A percentile compares a stretch with the other conserved stretches of the same genome.
Conservation (phyloP, 2,329 filamentous ascomycete genomes). For the Botrytis sinoallii region DNA sequence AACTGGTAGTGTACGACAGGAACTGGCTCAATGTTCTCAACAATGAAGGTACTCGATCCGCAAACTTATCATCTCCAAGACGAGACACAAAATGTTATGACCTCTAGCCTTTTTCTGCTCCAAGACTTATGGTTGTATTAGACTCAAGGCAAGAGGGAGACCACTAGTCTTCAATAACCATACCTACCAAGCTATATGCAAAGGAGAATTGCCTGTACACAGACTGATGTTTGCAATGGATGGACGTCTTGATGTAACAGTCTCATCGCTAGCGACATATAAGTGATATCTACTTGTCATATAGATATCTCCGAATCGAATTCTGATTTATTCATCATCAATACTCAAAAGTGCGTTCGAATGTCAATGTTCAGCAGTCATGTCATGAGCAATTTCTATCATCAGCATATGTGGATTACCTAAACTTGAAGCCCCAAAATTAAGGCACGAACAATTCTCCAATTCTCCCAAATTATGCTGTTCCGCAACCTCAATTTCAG, state of each 20-base stretch:
- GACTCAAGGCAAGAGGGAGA: background rate
- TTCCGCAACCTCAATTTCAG: background rate
- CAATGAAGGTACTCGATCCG: background rate
- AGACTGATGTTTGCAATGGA: background rate
- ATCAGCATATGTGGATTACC: background rate
- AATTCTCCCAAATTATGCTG: background rate
- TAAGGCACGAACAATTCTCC: background rate
- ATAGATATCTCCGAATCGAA: rapidly evolving
- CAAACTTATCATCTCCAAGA: background rate
- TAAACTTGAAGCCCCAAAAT: background rate
- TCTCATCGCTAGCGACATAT: background rate
- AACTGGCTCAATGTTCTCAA: background rate
- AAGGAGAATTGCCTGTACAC: background rate
- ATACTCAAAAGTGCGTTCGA: background rate
- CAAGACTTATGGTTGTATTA: rapidly evolving
- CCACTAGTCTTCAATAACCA: background rate
- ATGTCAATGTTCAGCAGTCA: background rate
- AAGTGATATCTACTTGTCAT: background rate
- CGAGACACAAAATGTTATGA: background rate
- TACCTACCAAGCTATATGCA: background rate
- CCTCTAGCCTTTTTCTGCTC: background rate
- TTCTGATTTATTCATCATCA: background rate
- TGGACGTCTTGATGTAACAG: background rate
- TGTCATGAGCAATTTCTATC: background rate
- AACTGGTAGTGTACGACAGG: background rate